These are phyloP conservation scores for Trichoderma virens DNA, from an alignment of 495 filamentous ascomycete genomes.

Conservation along the genomic window DNA sequence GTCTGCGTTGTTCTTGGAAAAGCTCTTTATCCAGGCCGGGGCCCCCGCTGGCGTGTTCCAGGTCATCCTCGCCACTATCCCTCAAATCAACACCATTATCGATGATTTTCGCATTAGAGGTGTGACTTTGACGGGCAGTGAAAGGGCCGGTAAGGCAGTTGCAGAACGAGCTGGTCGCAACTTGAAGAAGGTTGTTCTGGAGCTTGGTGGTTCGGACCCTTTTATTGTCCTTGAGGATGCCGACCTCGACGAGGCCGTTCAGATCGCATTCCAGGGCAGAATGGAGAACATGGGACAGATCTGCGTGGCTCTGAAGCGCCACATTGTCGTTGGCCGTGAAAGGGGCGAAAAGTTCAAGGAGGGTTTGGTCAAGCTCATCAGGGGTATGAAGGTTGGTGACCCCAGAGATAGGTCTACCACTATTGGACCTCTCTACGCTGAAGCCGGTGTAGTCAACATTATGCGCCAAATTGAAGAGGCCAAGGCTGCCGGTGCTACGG, in stretches of 20 bases:
- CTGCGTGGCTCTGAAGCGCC: constrained; percentile 1
- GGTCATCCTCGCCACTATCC: neutral
- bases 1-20: constrained; percentile 60
- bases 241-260: constrained; percentile 61
- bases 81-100: constrained; percentile 54
- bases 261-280: constrained; percentile 50
- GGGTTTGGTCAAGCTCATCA: neutral
- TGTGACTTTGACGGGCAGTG: constrained; percentile 72
- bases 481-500: constrained; percentile 77
- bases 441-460: constrained; percentile 39
- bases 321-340: constrained; percentile 8
- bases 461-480: constrained; percentile 95
- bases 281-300: constrained; percentile 30
- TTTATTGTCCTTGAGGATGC: constrained; percentile 66
- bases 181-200: constrained; percentile 74
- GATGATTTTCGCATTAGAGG: constrained; percentile 45
- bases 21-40: constrained; percentile 66
- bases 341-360: neutral
- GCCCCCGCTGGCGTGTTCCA: constrained; percentile 74
- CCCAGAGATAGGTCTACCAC: neutral
- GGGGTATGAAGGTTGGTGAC: neutral
- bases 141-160: constrained; percentile 59
- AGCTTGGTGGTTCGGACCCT: constrained; percentile 72
- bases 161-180: constrained; percentile 63
- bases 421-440: neutral